These are phyloP conservation scores for Glycine soja DNA, from an alignment of 306 rosid species.

Conservation along the genomic window DNA sequence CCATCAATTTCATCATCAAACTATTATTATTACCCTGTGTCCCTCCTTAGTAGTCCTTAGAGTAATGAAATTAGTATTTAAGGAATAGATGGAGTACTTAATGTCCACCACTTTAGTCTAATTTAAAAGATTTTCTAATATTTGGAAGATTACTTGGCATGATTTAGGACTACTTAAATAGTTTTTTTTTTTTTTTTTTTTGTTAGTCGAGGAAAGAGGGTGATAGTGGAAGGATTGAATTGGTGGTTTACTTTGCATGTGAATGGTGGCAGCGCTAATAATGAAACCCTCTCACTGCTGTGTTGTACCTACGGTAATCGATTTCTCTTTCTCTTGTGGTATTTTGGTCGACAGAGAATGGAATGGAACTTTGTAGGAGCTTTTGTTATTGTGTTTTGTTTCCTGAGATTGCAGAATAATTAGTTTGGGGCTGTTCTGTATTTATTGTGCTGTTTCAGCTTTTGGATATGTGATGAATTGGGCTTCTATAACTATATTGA, in stretches of 20 bases:
- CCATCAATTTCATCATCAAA: background rate
- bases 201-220: background rate
- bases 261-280: background rate
- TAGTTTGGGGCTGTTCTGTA: constrained; percentile 8
- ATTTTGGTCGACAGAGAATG: background rate
- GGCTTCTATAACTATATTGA: background rate
- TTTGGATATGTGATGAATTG: background rate
- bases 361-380: background rate
- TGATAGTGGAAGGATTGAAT: background rate
- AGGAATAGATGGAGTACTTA: too few species aligned
- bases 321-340: background rate
- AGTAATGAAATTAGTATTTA: too few species aligned
- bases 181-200: background rate
- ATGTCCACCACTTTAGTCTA: too few species aligned
- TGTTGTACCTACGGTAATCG: constrained; percentile 36
- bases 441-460: constrained; percentile 1
- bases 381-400: background rate
- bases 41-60: background rate
- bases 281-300: constrained; percentile 4
- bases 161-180: background rate
- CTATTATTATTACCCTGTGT: background rate
- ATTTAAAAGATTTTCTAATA: background rate
- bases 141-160: background rate
- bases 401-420: background rate
- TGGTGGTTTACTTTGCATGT: background rate